Percentiles rank a stretch among this genome's conserved stretches.
phyloP scores from a whole-genome alignment of 805 yeast species.

The Zygotorulaspora chibaensis region DNA sequence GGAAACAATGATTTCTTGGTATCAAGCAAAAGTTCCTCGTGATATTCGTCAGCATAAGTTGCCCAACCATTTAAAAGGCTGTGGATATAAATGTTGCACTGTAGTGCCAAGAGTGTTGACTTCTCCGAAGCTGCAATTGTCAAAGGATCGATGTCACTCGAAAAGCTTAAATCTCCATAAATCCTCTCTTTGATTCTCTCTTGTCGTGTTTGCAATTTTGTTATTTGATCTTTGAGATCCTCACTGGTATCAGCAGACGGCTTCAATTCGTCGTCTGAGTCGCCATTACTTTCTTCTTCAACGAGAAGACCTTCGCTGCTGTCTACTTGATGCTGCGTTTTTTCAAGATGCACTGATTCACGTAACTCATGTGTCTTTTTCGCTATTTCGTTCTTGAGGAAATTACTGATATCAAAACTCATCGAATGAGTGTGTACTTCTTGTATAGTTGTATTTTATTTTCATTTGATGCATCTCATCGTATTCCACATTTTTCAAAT shows the following conservation, averaged over 20 bases:
- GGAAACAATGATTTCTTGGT: slow-evolving; percentile 50
- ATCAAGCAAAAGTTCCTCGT: slow-evolving; percentile 37
- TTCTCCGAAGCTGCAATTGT: slow-evolving; percentile 45
- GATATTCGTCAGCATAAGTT: slow-evolving; percentile 13
- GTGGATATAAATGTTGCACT: slow-evolving; percentile 42
- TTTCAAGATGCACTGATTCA: background rate
- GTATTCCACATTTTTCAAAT: background rate
- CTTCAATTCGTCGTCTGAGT: background rate
- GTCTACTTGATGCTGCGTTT: background rate
- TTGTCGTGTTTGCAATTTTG: slow-evolving; percentile 12
- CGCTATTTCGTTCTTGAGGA: slow-evolving; percentile 45
- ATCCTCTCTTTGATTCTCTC: slow-evolving; percentile 9
- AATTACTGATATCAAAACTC: slow-evolving; percentile 47
- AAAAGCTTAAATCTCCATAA: slow-evolving; percentile 13
- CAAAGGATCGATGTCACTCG: slow-evolving; percentile 29
- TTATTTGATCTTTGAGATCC: slow-evolving; percentile 2
- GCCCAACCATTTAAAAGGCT: slow-evolving; percentile 39
- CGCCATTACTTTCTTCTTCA: background rate
- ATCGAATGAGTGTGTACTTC: slow-evolving; percentile 24
- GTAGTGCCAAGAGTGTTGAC: slow-evolving; percentile 41
- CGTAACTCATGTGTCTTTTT: slow-evolving; percentile 37
- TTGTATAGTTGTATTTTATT: background rate
- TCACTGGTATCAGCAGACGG: background rate
- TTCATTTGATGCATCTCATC: background rate
- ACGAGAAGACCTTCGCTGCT: background rate